phyloP scores from a whole-genome alignment of 2,329 filamentous ascomycete genomes.

The Trichophaea hybrida region DNA sequence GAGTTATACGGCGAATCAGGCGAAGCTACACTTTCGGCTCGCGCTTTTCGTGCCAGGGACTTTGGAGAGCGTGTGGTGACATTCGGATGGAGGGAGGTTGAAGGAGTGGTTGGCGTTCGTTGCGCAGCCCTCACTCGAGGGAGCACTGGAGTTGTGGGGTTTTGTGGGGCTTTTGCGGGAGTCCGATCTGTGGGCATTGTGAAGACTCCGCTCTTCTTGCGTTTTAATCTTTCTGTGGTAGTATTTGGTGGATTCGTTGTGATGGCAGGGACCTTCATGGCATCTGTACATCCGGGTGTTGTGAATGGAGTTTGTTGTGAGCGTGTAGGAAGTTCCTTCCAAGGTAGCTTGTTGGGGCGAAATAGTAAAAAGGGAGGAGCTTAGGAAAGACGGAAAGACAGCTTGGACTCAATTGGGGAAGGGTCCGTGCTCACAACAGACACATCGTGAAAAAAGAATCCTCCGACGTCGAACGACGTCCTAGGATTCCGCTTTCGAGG shows the following conservation, averaged over 20 bases:
- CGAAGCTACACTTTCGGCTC: constrained; percentile 19
- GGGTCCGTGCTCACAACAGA: constrained; percentile 1
- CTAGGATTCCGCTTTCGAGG: not conserved
- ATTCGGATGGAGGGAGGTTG: constrained; percentile 16
- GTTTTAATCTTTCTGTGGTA: constrained; percentile 12
- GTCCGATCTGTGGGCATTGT: constrained; percentile 12
- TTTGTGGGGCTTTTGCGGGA: constrained; percentile 5
- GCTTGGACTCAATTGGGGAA: not conserved
- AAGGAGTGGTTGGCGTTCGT: constrained; percentile 8
- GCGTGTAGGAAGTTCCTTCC: not conserved
- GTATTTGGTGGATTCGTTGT: constrained; percentile 13
- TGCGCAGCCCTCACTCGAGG: constrained; percentile 1
- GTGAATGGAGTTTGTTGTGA: too few relatives aligned
- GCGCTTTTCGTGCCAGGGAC: constrained; percentile 11
- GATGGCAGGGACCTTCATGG: constrained; percentile 20
- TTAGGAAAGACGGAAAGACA: not conserved
- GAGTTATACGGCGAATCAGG: constrained; percentile 13
- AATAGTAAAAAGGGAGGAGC: not conserved
- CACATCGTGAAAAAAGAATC: not conserved
- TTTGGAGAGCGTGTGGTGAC: constrained; percentile 18
- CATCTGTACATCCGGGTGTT: not conserved
- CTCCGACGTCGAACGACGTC: not conserved
- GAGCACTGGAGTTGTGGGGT: constrained; percentile 5
- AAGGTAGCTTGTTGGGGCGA: not conserved
- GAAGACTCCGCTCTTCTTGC: constrained; percentile 10